Conservation (phyloP, 345 rosid species). For the Lenwebbia sp. region DNA sequence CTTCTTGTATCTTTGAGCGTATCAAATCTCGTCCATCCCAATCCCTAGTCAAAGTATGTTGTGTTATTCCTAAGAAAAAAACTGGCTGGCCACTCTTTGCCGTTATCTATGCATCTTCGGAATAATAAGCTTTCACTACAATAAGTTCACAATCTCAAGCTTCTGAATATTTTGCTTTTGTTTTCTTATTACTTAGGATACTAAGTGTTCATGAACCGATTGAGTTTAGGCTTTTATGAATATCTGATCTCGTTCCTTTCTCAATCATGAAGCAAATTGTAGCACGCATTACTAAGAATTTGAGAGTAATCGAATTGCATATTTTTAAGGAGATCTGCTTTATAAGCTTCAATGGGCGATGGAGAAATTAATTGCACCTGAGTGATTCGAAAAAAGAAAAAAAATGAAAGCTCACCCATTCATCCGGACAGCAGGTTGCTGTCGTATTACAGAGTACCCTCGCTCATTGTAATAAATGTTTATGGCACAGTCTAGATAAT, state of each 20-base stretch:
- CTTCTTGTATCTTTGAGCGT: neutral
- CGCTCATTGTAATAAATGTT: neutral
- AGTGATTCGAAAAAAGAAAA: neutral
- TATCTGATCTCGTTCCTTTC: neutral
- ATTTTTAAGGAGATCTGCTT: neutral
- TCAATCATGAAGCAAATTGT: neutral
- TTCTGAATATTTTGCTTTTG: neutral
- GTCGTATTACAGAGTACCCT: neutral
- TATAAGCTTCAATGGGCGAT: neutral
- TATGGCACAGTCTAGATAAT: neutral
- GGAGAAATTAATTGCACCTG: neutral
- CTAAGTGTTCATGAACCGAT: neutral
- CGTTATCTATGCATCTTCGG: neutral
- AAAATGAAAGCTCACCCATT: neutral
- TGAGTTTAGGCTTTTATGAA: neutral
- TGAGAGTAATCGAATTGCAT: neutral
- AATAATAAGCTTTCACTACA: neutral
- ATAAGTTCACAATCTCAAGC: no score
- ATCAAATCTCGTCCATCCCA: no score
- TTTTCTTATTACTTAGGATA: neutral
- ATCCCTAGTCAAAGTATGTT: neutral
- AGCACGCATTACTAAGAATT: neutral
- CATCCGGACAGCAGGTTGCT: neutral
- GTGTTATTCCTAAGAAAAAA: neutral
- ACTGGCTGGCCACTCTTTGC: neutral